Conservation (phyloP, 1,284 basidiomycete species). For the Puccinia polysora region DNA sequence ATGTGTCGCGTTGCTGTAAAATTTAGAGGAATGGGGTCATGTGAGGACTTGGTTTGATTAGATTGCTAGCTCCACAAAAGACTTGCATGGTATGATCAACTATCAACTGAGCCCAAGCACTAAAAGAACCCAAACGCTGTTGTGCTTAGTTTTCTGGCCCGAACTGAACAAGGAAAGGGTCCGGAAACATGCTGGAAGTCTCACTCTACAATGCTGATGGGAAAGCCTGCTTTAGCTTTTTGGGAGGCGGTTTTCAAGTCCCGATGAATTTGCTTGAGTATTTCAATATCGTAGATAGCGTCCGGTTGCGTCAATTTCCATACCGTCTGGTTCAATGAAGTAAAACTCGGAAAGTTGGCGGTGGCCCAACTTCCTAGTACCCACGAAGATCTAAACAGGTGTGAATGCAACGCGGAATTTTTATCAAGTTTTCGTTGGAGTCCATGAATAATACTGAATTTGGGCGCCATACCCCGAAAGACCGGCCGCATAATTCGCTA, state of each 20-base stretch:
- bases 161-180: neutral
- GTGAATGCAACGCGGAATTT: too few species aligned
- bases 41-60: constrained; percentile 12
- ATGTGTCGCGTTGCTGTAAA: constrained; percentile 37
- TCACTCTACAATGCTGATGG: constrained; percentile 42
- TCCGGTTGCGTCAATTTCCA: constrained; percentile 43
- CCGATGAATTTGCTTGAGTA: constrained; percentile 39
- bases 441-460: neutral
- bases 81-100: constrained; percentile 42
- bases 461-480: constrained; percentile 31
- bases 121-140: neutral
- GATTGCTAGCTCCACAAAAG: constrained; percentile 10
- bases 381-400: constrained; percentile 40
- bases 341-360: constrained; percentile 41
- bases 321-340: constrained; percentile 37
- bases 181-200: neutral
- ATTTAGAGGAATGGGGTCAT: constrained; percentile 12
- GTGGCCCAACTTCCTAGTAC: constrained; percentile 42
- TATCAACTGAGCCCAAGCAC: constrained; percentile 44
- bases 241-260: constrained; percentile 36
- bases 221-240: constrained; percentile 40
- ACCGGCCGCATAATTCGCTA: constrained; percentile 40
- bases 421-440: neutral
- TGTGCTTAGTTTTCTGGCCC: neutral
- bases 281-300: constrained; percentile 33